A percentile compares a stretch with the other conserved stretches of the same genome.
These are phyloP conservation scores for Alnus rubra DNA, from an alignment of 306 rosid species.

Conservation along the genomic window DNA sequence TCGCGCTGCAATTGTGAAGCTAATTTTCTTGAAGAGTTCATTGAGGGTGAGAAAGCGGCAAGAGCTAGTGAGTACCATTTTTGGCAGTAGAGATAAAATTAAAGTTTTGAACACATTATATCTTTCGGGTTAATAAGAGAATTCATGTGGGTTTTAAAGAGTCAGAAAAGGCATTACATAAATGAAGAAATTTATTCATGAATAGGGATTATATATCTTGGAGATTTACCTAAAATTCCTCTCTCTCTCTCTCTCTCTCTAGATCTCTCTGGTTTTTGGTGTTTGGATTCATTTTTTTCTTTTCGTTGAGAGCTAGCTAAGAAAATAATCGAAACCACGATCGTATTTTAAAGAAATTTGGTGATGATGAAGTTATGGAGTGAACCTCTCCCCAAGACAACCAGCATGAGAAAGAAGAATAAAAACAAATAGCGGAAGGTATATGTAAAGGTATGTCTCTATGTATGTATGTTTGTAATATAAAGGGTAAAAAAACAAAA, in stretches of 20 bases:
- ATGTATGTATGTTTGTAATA: too few species aligned
- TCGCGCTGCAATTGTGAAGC: background rate
- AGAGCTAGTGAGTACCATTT: background rate
- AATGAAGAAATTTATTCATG: background rate
- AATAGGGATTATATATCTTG: background rate
- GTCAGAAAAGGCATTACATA: background rate
- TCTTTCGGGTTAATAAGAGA: background rate
- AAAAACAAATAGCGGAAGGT: background rate
- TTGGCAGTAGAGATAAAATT: background rate
- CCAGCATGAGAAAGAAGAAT: background rate
- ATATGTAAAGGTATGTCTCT: too few species aligned
- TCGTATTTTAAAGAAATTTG: background rate
- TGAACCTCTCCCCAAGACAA: background rate
- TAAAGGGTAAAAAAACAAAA: too few species aligned
- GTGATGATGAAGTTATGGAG: background rate
- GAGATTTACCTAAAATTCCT: background rate
- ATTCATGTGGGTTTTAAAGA: background rate
- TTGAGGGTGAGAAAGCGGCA: background rate
- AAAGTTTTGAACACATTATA: background rate
- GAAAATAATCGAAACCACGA: background rate
- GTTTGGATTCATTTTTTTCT: background rate
- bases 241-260: background rate
- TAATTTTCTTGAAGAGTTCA: background rate
- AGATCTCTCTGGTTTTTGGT: background rate
- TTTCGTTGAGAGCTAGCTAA: background rate